A percentile compares a stretch with the other conserved stretches of the same genome.
These are phyloP conservation scores for Auriscalpium orientale DNA, from an alignment of 768 basidiomycete genomes.

Conservation along the genomic window DNA sequence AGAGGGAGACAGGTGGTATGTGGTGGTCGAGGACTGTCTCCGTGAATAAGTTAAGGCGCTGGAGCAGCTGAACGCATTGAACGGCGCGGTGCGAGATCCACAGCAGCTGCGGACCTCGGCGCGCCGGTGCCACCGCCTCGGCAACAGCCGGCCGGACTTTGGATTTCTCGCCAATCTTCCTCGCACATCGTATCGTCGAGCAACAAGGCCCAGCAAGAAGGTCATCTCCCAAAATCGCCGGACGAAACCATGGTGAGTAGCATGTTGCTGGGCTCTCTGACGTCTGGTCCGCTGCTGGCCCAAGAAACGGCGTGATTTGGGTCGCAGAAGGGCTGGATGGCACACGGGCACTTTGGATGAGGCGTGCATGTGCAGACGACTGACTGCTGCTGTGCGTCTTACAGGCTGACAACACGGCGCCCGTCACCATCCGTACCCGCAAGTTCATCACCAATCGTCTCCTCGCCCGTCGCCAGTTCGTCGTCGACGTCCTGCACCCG, in stretches of 20 bases:
- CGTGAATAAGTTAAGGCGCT: not conserved
- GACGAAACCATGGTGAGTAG: conserved; percentile 21
- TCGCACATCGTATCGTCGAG: conserved; percentile 3
- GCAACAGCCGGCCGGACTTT: conserved; percentile 35
- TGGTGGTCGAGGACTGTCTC: not conserved
- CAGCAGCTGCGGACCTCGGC: not conserved
- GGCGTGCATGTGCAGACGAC: conserved; percentile 8
- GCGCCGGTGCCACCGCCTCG: conserved; percentile 20
- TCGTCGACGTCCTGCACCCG: conserved; percentile 94
- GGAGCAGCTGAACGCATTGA: too few relatives aligned
- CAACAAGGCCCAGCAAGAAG: conserved; percentile 19
- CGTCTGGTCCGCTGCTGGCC: not conserved
- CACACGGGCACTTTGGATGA: conserved; percentile 23
- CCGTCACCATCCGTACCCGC: conserved; percentile 94
- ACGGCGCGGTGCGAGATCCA: not conserved
- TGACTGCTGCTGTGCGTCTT: conserved; percentile 13
- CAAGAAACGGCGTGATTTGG: not conserved
- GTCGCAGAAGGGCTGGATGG: conserved; percentile 25
- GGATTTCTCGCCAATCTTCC: conserved; percentile 12
- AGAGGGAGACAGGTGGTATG: not conserved
- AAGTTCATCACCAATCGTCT: conserved; percentile 99
- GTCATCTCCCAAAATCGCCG: conserved; percentile 6
- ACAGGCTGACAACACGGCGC: conserved; percentile 66
- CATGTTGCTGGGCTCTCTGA: not conserved
- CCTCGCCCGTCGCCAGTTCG: conserved; percentile 90